A percentile compares a stretch with the other conserved stretches of the same genome.
Evolutionary conservation across 106 monocot species (phyloP).

Genomic region (Chionographis japonica): DNA sequence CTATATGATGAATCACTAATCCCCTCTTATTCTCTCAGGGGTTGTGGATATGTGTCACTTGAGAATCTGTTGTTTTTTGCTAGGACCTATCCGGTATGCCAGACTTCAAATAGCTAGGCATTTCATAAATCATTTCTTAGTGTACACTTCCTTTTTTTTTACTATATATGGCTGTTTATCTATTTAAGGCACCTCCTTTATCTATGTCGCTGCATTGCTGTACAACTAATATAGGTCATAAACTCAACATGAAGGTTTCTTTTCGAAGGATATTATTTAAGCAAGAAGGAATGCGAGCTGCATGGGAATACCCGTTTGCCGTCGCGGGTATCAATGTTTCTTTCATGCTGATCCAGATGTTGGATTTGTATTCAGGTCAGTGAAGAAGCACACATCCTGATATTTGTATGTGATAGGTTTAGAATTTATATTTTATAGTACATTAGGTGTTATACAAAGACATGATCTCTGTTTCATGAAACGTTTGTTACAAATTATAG

Average conservation of each 20-base stretch:
- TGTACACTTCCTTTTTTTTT: background rate
- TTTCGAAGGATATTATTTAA: slow-evolving; percentile 54
- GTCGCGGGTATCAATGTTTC: slow-evolving; percentile 78
- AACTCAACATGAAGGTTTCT: slow-evolving; percentile 38
- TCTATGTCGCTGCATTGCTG: background rate
- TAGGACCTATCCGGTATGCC: slow-evolving; percentile 67
- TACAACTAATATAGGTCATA: background rate
- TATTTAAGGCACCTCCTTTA: background rate
- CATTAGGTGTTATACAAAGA: background rate
- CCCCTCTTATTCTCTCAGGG: slow-evolving; percentile 37
- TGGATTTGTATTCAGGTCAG: slow-evolving; percentile 71
- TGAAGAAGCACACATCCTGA: background rate
- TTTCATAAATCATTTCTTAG: background rate
- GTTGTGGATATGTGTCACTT: slow-evolving; percentile 83
- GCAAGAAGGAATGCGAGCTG: slow-evolving; percentile 54
- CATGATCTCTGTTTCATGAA: background rate
- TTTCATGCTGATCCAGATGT: slow-evolving; percentile 80
- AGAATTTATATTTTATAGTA: background rate
- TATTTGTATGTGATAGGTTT: background rate
- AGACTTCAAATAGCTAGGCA: background rate
- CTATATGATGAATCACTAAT: background rate
- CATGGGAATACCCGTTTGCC: slow-evolving; percentile 87
- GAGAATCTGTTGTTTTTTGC: slow-evolving; percentile 92
- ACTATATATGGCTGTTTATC: background rate
- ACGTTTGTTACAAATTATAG: too few species aligned